Evolutionary conservation across 495 filamentous ascomycete species (phyloP).

Genomic region (Aspergillus sclerotiicarbonarius): DNA sequence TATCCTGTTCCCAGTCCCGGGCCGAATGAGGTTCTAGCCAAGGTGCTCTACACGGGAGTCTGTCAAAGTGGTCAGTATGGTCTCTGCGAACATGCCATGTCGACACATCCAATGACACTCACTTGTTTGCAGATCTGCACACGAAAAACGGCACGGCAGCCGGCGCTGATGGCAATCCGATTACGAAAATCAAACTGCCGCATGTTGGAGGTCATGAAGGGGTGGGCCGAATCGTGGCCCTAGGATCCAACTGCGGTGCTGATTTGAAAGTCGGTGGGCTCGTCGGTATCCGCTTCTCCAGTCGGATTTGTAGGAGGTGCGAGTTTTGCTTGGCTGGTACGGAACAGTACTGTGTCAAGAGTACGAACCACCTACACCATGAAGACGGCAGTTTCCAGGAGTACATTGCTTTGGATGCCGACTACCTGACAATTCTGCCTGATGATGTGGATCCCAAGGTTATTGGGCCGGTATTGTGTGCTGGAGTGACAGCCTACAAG

Average conservation of each 20-base stretch:
- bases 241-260: slow-evolving; percentile 33
- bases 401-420: slow-evolving; percentile 47
- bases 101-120: background rate
- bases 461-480: slow-evolving; percentile 47
- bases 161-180: slow-evolving; percentile 42
- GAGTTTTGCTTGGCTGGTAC: slow-evolving; percentile 47
- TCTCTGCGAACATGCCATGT: background rate
- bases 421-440: slow-evolving; percentile 44
- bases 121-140: slow-evolving; percentile 38
- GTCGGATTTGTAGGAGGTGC: slow-evolving; percentile 47
- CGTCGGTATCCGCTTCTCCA: slow-evolving; percentile 48
- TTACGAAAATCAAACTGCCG: slow-evolving; percentile 47
- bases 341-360: slow-evolving; percentile 45
- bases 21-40: slow-evolving; percentile 48
- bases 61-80: slow-evolving; percentile 45
- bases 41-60: slow-evolving; percentile 49
- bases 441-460: slow-evolving; percentile 44
- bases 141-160: slow-evolving; percentile 47
- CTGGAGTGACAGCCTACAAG: slow-evolving; percentile 41
- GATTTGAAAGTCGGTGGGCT: slow-evolving; percentile 38
- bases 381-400: slow-evolving; percentile 50
- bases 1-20: slow-evolving; percentile 46
- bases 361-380: slow-evolving; percentile 50
- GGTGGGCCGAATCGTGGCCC: slow-evolving; percentile 40
- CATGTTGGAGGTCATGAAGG: slow-evolving; percentile 53